Conservation (phyloP, 176 grass and related monocot species). For the Musa acuminata region DNA sequence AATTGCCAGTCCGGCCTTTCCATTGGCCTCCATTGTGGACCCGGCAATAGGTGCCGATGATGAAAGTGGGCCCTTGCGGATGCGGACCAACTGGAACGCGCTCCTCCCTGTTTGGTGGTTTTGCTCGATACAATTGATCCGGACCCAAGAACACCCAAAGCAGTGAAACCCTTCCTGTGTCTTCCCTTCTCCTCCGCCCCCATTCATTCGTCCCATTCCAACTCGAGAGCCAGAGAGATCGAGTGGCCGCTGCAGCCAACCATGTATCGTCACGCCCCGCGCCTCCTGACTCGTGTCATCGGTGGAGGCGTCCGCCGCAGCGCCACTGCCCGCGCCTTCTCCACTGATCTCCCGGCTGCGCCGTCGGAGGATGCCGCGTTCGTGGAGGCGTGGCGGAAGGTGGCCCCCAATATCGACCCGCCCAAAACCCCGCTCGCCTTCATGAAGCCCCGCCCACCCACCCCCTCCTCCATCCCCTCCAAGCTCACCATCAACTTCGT, state of each 20-base stretch:
- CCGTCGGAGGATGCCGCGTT: constrained; percentile 7
- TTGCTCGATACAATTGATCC: no score
- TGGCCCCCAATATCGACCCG: constrained; percentile 14
- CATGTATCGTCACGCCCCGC: constrained; percentile 15
- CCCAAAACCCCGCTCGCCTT: constrained; percentile 13
- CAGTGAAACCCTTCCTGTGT: background rate
- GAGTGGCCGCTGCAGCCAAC: no score
- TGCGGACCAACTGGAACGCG: background rate
- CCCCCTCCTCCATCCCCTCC: constrained; percentile 8
- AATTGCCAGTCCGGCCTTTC: no score
- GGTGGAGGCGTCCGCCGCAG: background rate
- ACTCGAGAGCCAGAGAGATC: no score
- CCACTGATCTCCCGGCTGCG: constrained; percentile 5
- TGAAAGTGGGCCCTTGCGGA: no score
- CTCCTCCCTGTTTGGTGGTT: background rate
- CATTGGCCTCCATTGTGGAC: no score
- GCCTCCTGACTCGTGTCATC: background rate
- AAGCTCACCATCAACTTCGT: constrained; percentile 22
- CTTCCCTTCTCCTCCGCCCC: no score
- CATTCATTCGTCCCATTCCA: no score
- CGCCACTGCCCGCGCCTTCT: background rate
- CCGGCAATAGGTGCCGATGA: no score
- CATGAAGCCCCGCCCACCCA: constrained; percentile 9
- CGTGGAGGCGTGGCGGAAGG: constrained; percentile 18
- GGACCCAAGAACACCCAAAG: no score